A percentile compares a stretch with the other conserved stretches of the same genome.
Evolutionary conservation across 2,329 filamentous ascomycete genomes (phyloP).

Genomic region (Seiridium cupressi): DNA sequence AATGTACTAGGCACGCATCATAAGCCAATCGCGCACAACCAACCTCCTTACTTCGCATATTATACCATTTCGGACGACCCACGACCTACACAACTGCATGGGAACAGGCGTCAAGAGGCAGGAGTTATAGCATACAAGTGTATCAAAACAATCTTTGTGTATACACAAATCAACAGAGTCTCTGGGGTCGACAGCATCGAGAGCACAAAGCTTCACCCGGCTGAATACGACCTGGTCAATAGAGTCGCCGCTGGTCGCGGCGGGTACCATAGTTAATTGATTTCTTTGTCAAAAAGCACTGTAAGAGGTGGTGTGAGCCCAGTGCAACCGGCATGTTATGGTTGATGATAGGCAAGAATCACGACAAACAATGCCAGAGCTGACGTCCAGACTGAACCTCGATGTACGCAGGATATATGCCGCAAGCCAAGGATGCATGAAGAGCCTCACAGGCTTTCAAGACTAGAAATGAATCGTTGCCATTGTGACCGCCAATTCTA

Average conservation of each 20-base stretch:
- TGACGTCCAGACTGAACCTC: too few relatives aligned
- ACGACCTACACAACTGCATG: slow-evolving; percentile 1
- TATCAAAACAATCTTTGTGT: neutral
- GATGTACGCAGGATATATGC: too few relatives aligned
- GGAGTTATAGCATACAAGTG: slow-evolving; percentile 5
- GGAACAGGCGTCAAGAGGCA: slow-evolving; percentile 2
- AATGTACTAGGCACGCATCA: neutral
- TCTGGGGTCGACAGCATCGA: neutral
- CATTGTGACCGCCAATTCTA: neutral
- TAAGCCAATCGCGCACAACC: neutral
- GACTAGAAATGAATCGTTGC: neutral
- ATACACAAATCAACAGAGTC: neutral
- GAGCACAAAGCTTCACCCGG: neutral
- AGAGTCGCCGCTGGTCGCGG: neutral
- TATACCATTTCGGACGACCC: neutral
- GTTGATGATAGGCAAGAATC: too few relatives aligned
- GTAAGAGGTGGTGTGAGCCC: neutral
- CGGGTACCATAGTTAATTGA: slow-evolving; percentile 9
- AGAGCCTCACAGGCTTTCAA: too few relatives aligned
- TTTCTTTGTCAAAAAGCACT: slow-evolving; percentile 1
- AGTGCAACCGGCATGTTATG: too few relatives aligned
- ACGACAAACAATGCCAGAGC: too few relatives aligned
- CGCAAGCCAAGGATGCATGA: too few relatives aligned
- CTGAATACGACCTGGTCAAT: slow-evolving; percentile 4
- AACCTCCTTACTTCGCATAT: neutral